These are phyloP conservation scores for Kluyveromyces sp. DNA, from an alignment of 1,139 yeast species.

Conservation along the genomic window DNA sequence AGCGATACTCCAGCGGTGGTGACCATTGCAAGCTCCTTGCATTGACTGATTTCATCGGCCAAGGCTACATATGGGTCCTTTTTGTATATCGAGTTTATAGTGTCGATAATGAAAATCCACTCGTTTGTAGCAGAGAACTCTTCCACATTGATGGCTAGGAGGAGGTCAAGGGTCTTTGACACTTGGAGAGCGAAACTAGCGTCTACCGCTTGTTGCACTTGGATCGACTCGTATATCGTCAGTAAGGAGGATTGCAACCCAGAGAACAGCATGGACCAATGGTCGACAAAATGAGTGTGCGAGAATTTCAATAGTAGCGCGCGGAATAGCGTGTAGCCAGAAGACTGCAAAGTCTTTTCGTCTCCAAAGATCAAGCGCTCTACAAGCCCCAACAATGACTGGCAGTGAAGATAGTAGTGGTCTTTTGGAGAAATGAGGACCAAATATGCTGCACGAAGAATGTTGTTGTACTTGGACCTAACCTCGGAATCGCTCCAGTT, in stretches of 20 bases:
- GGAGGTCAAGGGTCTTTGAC: constrained; percentile 70
- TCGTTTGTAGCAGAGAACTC: constrained; percentile 68
- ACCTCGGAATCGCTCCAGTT: constrained; percentile 27
- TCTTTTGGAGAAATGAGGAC: constrained; percentile 55
- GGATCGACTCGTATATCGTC: constrained; percentile 33
- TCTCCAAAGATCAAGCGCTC: constrained; percentile 22
- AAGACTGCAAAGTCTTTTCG: constrained; percentile 17
- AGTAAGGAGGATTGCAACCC: constrained; percentile 50
- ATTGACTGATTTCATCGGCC: constrained; percentile 42
- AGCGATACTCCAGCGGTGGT: constrained; percentile 13
- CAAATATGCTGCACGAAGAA: constrained; percentile 45
- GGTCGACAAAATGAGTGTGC: constrained; percentile 54
- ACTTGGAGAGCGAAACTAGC: constrained; percentile 45
- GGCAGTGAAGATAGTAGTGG: constrained; percentile 37
- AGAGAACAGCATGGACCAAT: constrained; percentile 65
- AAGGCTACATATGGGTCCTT: constrained; percentile 34
- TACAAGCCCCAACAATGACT: constrained; percentile 19
- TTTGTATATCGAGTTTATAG: constrained; percentile 52
- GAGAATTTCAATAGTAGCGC: constrained; percentile 55
- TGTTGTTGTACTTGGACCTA: constrained; percentile 20
- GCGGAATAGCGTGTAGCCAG: constrained; percentile 46
- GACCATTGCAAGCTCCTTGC: constrained; percentile 30
- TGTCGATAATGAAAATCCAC: constrained; percentile 79
- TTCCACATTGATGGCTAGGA: constrained; percentile 60
- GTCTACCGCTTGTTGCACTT: constrained; percentile 35